Conservation (phyloP, 306 rosid species). For the Dryas drummondii region DNA sequence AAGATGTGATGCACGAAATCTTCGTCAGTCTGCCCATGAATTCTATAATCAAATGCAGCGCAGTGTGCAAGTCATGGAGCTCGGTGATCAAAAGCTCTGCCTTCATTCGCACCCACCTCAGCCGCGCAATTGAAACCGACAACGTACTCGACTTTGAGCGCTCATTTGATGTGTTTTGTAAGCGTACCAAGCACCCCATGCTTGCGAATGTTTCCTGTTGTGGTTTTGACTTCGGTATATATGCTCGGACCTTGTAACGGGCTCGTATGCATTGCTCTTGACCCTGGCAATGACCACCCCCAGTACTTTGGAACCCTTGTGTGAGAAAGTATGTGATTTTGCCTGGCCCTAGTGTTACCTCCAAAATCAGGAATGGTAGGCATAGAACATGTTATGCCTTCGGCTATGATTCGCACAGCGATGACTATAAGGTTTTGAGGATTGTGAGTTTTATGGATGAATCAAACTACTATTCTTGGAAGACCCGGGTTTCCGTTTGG, state of each 20-base stretch:
- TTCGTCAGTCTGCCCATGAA: too few species aligned
- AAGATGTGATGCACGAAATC: too few species aligned
- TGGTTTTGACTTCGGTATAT: too few species aligned
- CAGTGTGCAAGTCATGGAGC: neutral
- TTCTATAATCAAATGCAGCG: too few species aligned
- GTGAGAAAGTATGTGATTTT: neutral
- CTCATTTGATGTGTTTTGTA: too few species aligned
- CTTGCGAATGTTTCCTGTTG: too few species aligned
- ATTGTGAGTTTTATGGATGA: neutral
- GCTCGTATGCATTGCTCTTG: too few species aligned
- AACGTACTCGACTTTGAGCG: neutral
- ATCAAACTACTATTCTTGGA: too few species aligned
- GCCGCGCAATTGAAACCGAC: neutral
- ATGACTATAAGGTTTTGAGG: conserved; percentile 1
- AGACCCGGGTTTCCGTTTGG: neutral
- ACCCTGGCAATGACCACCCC: too few species aligned
- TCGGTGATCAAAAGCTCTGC: neutral
- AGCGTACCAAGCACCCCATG: too few species aligned
- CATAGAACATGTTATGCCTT: neutral
- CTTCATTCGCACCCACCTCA: neutral
- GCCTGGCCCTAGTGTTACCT: neutral
- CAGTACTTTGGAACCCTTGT: neutral
- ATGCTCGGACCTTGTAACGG: too few species aligned
- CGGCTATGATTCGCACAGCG: neutral
- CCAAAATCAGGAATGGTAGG: too few species aligned